Conservation (phyloP, 805 yeast genomes). For the Pichia insulana region DNA sequence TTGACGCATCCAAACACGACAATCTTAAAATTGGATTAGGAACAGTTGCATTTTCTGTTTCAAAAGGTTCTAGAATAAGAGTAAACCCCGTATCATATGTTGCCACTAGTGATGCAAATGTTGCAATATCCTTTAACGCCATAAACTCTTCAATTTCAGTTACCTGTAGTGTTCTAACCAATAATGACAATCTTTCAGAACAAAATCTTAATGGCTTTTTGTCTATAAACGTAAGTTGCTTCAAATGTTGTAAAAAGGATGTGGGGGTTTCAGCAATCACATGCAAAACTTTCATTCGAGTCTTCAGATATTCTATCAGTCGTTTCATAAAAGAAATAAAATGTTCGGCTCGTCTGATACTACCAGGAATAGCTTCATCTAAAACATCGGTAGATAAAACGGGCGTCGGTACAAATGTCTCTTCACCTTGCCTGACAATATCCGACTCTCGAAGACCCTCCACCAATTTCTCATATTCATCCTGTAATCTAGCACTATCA, state of each 20-base stretch:
- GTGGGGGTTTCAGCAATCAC: conserved; percentile 97
- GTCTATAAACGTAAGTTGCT: conserved; percentile 88
- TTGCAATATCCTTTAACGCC: conserved; percentile 91
- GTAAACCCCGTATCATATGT: conserved; percentile 93
- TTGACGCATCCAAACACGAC: conserved; percentile 94
- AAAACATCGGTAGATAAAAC: conserved; percentile 76
- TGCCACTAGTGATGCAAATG: conserved; percentile 91
- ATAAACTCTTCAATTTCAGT: conserved; percentile 84
- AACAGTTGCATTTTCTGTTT: conserved; percentile 85
- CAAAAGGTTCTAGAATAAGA: conserved; percentile 90
- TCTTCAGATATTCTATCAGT: conserved; percentile 87
- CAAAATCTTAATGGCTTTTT: conserved; percentile 86
- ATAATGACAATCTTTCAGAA: conserved; percentile 78
- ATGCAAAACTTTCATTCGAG: conserved; percentile 95
- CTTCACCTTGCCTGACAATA: conserved; percentile 46
- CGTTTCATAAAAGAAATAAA: conserved; percentile 88
- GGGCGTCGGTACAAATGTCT: conserved; percentile 77
- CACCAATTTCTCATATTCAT: conserved; percentile 86
- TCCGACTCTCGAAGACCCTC: conserved; percentile 84
- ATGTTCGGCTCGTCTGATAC: conserved; percentile 94
- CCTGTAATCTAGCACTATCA: conserved; percentile 76
- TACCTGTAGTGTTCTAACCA: conserved; percentile 84
- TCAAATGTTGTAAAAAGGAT: conserved; percentile 85
- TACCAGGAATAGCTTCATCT: conserved; percentile 94
- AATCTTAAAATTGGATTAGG: conserved; percentile 93